Conservation (phyloP, 2,329 filamentous ascomycete species). For the Pseudogymnoascus sp. region DNA sequence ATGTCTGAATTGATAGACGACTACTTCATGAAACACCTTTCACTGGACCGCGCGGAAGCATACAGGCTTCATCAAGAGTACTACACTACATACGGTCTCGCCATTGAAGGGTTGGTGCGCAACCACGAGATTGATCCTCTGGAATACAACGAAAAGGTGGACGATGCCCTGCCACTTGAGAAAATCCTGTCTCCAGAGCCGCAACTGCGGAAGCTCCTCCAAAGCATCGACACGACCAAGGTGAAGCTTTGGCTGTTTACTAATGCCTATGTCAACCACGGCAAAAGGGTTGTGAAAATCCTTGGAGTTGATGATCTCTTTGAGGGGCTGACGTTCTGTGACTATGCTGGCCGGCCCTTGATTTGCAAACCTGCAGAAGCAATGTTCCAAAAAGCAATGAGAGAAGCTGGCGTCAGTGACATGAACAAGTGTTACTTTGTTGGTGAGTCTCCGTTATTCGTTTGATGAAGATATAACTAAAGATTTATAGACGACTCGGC, state of each 20-base stretch:
- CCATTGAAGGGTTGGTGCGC: conserved; percentile 86
- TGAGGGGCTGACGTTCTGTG: conserved; percentile 90
- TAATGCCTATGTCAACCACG: conserved; percentile 90
- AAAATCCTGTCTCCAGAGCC: conserved; percentile 71
- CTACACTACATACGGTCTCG: conserved; percentile 93
- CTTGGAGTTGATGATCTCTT: conserved; percentile 81
- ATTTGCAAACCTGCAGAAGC: conserved; percentile 77
- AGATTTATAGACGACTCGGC: conserved; percentile 68
- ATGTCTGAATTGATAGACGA: conserved; percentile 74
- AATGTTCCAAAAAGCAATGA: conserved; percentile 87
- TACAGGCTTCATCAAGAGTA: conserved; percentile 79
- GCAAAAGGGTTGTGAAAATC: conserved; percentile 68
- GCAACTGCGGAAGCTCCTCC: conserved; percentile 63
- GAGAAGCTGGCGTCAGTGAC: conserved; percentile 62
- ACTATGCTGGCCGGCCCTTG: conserved; percentile 66
- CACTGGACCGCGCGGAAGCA: conserved; percentile 69
- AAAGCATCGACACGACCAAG: conserved; percentile 74
- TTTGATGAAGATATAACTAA: conserved; percentile 4
- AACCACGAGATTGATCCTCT: conserved; percentile 93
- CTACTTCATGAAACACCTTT: conserved; percentile 54
- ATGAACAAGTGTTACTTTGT: conserved; percentile 81
- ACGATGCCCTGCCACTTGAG: conserved; percentile 87
- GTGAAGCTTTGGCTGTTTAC: conserved; percentile 91
- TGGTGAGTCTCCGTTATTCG: conserved; percentile 49
- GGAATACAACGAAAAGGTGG: conserved; percentile 89